Evolutionary conservation across 78 protist species (phyloP), one percentile per base, ranked within the genome.

Genomic region (Monocercomonoides exilis): DNA sequence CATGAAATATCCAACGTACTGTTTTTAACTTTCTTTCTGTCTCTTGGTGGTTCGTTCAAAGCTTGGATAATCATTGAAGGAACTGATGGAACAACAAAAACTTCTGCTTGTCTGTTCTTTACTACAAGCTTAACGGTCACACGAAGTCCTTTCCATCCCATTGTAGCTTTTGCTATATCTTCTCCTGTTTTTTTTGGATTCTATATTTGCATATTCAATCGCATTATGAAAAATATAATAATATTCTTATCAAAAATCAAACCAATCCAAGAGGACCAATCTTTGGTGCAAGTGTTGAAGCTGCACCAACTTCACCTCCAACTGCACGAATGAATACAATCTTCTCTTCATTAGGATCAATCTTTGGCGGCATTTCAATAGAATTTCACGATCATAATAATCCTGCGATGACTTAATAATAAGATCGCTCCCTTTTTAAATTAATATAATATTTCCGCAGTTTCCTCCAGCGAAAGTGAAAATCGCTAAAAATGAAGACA

Each of bases 1-100:
- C 0, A 0, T 45, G 29, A 1, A 6, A 29, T 3, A n/a, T 1
- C 54, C 2, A 0, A 84, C 91, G 0, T 85, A 89, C 87, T 94
- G 97, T 97, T 94, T 96, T 97, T 96, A 45, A 84, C 98, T 95
- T 98, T 97, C 96, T 97, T 98, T 87, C 99, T 92, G 92, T 98
- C 99, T 43, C 99, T 94, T 98, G 43, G 90, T 41, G 99, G 99
- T 93, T 98, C 99, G 92, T 98, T 97, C 45, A 98, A 94, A 45
- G 99, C 99, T 84, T 90, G 45, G 92, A 98, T 94, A 90, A 98
- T 43, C 21, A 96, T 92, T 29, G 99, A 38, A 3, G 99, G 81
- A 2, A 99, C 98, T n/a, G 97, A 45, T 63, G 99, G 99, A 11
- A 96, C 91, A n/a, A 97, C 96, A 44, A 85, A 85, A 64, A 95